Conservation (phyloP, 148 eudicot species). For the Linanthus parryae region DNA sequence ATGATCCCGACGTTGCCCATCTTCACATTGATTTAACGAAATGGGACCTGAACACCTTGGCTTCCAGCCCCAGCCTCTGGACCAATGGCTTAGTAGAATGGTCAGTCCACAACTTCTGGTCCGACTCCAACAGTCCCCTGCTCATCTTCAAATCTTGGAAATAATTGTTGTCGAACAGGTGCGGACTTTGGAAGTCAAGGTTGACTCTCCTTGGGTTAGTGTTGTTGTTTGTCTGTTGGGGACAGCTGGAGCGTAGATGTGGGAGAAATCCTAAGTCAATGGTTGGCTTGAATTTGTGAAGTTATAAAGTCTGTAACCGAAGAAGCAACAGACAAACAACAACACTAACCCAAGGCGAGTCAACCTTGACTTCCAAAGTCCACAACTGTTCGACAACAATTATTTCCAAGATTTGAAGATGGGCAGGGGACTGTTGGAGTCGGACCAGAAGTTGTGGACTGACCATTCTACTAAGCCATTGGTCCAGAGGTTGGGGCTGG, state of each 20-base stretch:
- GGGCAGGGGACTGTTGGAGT: conserved; percentile 22
- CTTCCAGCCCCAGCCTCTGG: conserved; percentile 15
- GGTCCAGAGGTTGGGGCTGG: conserved; percentile 17
- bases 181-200: conserved; percentile 14
- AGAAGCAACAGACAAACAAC: too few relatives aligned
- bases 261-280: conserved; percentile 23
- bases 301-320: too few relatives aligned
- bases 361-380: conserved; percentile 21
- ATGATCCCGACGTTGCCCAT: conserved; percentile 28
- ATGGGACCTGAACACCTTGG: conserved; percentile 12
- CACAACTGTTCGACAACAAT: conserved; percentile 10
- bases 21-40: conserved; percentile 32
- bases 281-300: conserved; percentile 15
- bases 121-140: conserved; percentile 25
- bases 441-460: conserved; percentile 24
- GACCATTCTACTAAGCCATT: conserved; percentile 13
- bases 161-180: conserved; percentile 16
- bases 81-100: conserved; percentile 11
- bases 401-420: conserved; percentile 15
- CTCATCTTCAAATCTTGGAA: conserved; percentile 13
- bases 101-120: conserved; percentile 23
- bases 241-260: conserved; percentile 18
- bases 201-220: conserved; percentile 5
- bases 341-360: too few relatives aligned
- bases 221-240: too few relatives aligned